Conservation (phyloP, 192 early-diverging fungal species). For the Tieghemiomyces parasiticus region DNA sequence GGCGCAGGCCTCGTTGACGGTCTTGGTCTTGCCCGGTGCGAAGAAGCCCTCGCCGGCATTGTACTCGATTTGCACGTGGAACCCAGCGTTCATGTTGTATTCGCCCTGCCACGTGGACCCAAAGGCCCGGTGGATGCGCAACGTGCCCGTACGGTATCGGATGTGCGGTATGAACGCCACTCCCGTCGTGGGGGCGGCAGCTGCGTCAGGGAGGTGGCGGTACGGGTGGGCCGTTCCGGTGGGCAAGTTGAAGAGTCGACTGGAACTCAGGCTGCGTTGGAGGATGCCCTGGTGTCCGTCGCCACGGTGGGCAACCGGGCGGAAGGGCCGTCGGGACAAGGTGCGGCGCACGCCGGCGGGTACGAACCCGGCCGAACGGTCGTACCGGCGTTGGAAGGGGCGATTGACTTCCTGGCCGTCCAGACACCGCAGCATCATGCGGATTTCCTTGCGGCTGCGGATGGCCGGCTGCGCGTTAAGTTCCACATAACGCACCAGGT, state of each 20-base stretch:
- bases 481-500: conserved; percentile 32
- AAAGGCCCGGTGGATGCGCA: conserved; percentile 32
- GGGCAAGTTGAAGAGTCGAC: conserved; percentile 20
- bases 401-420: conserved; percentile 41
- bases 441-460: conserved; percentile 26
- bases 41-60: conserved; percentile 27
- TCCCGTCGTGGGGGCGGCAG: background rate
- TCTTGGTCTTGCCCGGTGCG: conserved; percentile 24
- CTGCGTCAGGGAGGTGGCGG: background rate
- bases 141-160: conserved; percentile 25
- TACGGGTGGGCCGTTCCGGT: background rate
- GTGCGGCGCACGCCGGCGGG: conserved; percentile 22
- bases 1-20: conserved; percentile 14
- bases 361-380: conserved; percentile 17
- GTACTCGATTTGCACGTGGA: conserved; percentile 32
- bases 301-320: no score
- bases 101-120: conserved; percentile 20
- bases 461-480: conserved; percentile 34
- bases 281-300: conserved; percentile 24
- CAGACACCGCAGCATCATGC: conserved; percentile 37
- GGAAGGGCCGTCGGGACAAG: conserved; percentile 17
- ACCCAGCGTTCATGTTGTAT: conserved; percentile 42
- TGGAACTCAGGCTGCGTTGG: conserved; percentile 23
- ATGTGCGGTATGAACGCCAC: conserved; percentile 21
- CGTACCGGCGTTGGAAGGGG: conserved; percentile 19